A percentile compares a stretch with the other conserved stretches of the same genome.
phyloP scores from a whole-genome alignment of 2,329 filamentous ascomycete genomes.

The Trichocomaceae sp. region DNA sequence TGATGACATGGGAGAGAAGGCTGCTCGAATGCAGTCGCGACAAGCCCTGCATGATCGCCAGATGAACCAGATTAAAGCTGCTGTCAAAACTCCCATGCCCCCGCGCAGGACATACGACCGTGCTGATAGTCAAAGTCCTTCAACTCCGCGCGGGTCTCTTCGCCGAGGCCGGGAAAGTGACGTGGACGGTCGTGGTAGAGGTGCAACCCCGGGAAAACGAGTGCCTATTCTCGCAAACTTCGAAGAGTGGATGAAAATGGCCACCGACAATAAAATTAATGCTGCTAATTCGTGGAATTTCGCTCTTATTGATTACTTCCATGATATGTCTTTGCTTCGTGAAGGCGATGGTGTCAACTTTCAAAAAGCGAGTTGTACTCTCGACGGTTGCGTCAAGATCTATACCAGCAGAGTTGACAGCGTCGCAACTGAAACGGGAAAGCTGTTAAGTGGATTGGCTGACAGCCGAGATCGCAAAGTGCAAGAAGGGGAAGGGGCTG shows the following conservation, averaged over 20 bases:
- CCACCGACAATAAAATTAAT: conserved; percentile 98
- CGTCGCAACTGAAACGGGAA: conserved; percentile 94
- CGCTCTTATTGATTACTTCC: conserved; percentile 98
- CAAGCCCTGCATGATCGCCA: conserved; percentile 85
- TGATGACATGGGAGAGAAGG: conserved; percentile 90
- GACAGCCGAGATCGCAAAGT: conserved; percentile 65
- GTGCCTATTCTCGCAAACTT: conserved; percentile 96
- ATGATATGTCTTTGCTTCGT: conserved; percentile 95
- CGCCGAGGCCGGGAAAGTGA: conserved; percentile 37
- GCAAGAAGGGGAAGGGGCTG: conserved; percentile 56
- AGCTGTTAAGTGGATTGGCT: conserved; percentile 84
- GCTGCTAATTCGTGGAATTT: conserved; percentile 99
- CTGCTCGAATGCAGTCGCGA: conserved; percentile 75
- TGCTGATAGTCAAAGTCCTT: conserved; percentile 40
- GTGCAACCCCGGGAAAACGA: conserved; percentile 90
- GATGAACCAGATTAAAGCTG: conserved; percentile 83
- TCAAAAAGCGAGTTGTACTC: conserved; percentile 93
- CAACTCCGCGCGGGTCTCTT: conserved; percentile 42
- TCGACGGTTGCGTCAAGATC: conserved; percentile 98
- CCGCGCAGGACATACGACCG: conserved; percentile 35
- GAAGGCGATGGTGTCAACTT: conserved; percentile 98
- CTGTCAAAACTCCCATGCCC: conserved; percentile 46
- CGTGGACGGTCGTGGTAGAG: conserved; percentile 57
- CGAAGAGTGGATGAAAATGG: conserved; percentile 99
- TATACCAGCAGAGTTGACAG: conserved; percentile 98